These are phyloP conservation scores for Penicillium sp. DNA, from an alignment of 2,329 filamentous ascomycete species.

Conservation along the genomic window DNA sequence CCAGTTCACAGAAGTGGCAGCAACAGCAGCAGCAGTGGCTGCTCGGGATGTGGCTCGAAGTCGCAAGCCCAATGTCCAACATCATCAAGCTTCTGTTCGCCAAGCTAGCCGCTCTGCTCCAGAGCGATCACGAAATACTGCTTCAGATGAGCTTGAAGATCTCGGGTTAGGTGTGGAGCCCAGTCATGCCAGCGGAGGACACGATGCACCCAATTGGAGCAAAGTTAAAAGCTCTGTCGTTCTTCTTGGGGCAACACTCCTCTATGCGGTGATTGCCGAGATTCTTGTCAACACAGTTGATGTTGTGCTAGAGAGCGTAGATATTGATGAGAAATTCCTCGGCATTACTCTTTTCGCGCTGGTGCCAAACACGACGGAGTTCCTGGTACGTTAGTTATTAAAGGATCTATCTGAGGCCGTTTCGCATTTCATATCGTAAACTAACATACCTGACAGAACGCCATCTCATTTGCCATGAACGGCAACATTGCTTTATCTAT, in stretches of 20 bases:
- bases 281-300: constrained; percentile 97
- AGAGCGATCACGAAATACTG: constrained; percentile 33
- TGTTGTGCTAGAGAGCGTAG: constrained; percentile 84
- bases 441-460: constrained; percentile 63
- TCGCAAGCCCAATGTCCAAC: constrained; percentile 49
- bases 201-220: constrained; percentile 99
- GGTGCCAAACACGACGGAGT: constrained; percentile 97
- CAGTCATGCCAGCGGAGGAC: constrained; percentile 62
- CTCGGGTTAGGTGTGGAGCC: constrained; percentile 37
- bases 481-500: constrained; percentile 97
- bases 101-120: constrained; percentile 38
- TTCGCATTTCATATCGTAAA: neutral
- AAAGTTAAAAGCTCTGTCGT: constrained; percentile 87
- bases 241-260: constrained; percentile 78
- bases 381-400: constrained; percentile 64
- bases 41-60: constrained; percentile 68
- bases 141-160: constrained; percentile 49
- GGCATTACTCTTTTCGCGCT: constrained; percentile 95
- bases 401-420: neutral
- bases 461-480: constrained; percentile 99
- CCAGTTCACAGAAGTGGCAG: constrained; percentile 89
- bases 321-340: constrained; percentile 95
- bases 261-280: constrained; percentile 96
- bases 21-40: constrained; percentile 83
- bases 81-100: constrained; percentile 27